A percentile compares a stretch with the other conserved stretches of the same genome.
These are phyloP conservation scores for Rhodomyrtus tomentosa DNA, from an alignment of 345 rosid species.

Conservation along the genomic window DNA sequence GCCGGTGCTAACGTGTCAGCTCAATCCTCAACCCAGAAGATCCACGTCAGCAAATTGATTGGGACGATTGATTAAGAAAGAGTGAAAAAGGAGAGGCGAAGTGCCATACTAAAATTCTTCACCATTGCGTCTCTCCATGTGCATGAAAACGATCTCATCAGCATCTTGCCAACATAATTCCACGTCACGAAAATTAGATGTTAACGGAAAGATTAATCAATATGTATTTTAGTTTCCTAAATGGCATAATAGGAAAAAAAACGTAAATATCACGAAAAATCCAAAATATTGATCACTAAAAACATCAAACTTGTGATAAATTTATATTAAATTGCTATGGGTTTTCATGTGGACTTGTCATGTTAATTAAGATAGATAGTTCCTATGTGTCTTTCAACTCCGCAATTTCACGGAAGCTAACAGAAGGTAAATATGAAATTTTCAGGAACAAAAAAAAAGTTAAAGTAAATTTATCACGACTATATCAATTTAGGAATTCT, in stretches of 20 bases:
- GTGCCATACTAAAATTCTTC: background rate
- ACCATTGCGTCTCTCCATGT: background rate
- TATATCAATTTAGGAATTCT: fast-evolving
- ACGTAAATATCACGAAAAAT: background rate
- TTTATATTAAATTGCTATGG: too few species aligned
- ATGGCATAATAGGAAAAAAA: background rate
- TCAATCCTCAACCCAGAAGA: background rate
- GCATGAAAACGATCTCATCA: background rate
- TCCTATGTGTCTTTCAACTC: too few species aligned
- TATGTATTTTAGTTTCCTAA: background rate
- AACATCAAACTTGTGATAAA: too few species aligned
- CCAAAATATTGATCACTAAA: fast-evolving
- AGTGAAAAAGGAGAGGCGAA: background rate
- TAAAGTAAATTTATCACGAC: fast-evolving
- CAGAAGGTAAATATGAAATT: too few species aligned
- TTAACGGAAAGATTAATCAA: too few species aligned
- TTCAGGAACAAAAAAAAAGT: too few species aligned
- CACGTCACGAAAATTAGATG: background rate
- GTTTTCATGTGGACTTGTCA: too few species aligned
- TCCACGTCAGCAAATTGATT: background rate
- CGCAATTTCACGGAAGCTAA: too few species aligned
- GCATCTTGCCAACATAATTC: background rate
- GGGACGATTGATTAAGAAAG: background rate
- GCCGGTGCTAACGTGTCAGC: background rate
- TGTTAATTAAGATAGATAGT: too few species aligned